Evolutionary conservation across 257 asterid species (phyloP).

Genomic region (Solanum sejunctum): DNA sequence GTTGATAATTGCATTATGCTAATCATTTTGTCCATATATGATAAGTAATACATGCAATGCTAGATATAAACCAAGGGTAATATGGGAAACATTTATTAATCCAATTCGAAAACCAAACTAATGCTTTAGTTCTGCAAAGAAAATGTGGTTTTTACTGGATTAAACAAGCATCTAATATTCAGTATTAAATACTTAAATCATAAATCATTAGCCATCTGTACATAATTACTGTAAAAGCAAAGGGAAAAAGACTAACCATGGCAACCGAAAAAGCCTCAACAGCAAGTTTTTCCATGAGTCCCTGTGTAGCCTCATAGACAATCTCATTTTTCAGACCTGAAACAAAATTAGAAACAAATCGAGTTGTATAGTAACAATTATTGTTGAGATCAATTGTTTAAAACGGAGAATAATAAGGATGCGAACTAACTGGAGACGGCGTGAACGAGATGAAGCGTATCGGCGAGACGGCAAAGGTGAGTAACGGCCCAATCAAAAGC

Average conservation of each 20-base stretch:
- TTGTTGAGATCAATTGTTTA: not conserved
- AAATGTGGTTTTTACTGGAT: not conserved
- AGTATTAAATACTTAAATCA: not conserved
- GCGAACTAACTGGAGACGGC: conserved; percentile 47
- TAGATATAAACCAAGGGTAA: not conserved
- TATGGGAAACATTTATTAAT: not conserved
- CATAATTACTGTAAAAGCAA: not conserved
- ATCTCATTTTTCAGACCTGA: conserved; percentile 42
- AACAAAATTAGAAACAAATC: not conserved
- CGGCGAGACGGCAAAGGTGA: conserved; percentile 86
- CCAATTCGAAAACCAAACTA: not conserved
- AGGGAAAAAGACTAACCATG: conserved; percentile 42
- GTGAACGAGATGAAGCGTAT: conserved; percentile 70
- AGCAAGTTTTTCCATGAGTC: conserved; percentile 40
- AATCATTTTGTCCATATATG: not conserved
- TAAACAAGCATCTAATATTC: not conserved
- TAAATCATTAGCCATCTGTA: not conserved
- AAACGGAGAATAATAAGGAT: not conserved
- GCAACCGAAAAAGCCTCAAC: conserved; percentile 77
- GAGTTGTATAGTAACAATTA: not conserved
- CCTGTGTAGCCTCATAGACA: conserved; percentile 30
- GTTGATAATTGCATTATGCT: not conserved
- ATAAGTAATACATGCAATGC: not conserved
- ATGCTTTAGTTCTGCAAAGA: not conserved
- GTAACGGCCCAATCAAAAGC: conserved; percentile 91